phyloP scores from a whole-genome alignment of 2,329 filamentous ascomycete genomes.

The Pestalotiopsis sp. region DNA sequence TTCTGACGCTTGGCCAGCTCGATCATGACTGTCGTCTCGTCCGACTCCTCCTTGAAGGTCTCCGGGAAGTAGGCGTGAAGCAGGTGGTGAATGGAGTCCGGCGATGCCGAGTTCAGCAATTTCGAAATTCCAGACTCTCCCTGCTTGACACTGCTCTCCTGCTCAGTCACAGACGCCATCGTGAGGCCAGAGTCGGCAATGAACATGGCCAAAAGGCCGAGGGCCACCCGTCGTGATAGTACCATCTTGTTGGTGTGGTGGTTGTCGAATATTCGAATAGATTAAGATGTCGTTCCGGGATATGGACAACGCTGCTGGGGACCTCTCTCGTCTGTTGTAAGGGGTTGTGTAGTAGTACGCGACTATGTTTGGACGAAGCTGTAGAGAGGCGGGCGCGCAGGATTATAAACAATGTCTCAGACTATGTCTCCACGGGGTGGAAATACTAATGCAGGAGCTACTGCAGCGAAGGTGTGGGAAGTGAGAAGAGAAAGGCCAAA shows the following conservation, averaged over 20 bases:
- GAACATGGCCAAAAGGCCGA: constrained; percentile 33
- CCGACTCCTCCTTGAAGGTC: constrained; percentile 70
- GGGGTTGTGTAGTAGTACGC: not conserved
- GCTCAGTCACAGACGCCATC: constrained; percentile 27
- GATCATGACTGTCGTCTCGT: constrained; percentile 67
- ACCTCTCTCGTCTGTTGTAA: constrained; percentile 5
- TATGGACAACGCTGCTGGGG: not conserved
- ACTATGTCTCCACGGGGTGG: not conserved
- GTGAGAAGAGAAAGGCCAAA: not conserved
- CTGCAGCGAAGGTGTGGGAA: constrained; percentile 3
- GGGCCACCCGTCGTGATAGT: constrained; percentile 37
- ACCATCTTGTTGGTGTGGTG: constrained; percentile 34
- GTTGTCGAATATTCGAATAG: not conserved
- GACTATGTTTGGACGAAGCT: not conserved
- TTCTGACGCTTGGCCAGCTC: constrained; percentile 65
- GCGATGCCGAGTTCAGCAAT: constrained; percentile 58
- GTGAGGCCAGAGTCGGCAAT: constrained; percentile 37
- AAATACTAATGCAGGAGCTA: constrained; percentile 12
- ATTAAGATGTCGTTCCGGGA: not conserved
- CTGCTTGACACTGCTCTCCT: constrained; percentile 19
- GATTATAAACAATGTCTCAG: constrained; percentile 6
- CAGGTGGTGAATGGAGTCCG: constrained; percentile 65
- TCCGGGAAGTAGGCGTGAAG: constrained; percentile 65
- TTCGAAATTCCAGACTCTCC: constrained; percentile 49
- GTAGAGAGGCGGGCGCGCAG: not conserved